A percentile compares a stretch with the other conserved stretches of the same genome.
phyloP scores from a whole-genome alignment of 768 basidiomycete species.

The Termitomyces sp. region DNA sequence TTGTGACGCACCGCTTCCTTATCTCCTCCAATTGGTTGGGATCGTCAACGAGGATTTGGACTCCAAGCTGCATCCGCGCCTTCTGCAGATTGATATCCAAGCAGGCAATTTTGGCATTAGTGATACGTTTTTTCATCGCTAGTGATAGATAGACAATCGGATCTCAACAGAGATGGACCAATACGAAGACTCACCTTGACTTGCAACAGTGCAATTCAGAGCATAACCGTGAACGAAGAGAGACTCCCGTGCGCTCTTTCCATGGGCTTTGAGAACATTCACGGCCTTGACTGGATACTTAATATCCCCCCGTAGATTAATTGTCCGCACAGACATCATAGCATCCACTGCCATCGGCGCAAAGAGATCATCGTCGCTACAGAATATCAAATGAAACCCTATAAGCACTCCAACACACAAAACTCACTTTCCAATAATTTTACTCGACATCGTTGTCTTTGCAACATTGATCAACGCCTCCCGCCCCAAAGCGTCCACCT shows the following conservation, averaged over 20 bases:
- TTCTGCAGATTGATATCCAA: slow-evolving; percentile 98
- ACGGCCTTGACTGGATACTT: slow-evolving; percentile 99
- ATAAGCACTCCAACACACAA: background rate
- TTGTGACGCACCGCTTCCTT: slow-evolving; percentile 65
- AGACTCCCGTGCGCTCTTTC: slow-evolving; percentile 92
- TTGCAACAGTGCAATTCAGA: slow-evolving; percentile 96
- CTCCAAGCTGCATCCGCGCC: slow-evolving; percentile 93
- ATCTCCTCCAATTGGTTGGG: slow-evolving; percentile 96
- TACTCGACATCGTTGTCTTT: slow-evolving; percentile 98
- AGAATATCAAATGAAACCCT: background rate
- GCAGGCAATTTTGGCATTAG: slow-evolving; percentile 95
- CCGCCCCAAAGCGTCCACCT: slow-evolving; percentile 86
- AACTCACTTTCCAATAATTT: slow-evolving; percentile 93
- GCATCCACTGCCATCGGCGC: slow-evolving; percentile 99
- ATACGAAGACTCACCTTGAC: slow-evolving; percentile 69
- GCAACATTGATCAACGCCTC: slow-evolving; percentile 94
- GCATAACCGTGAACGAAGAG: slow-evolving; percentile 95
- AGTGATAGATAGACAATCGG: background rate
- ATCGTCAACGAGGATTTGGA: slow-evolving; percentile 96
- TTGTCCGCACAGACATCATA: slow-evolving; percentile 94
- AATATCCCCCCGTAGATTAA: slow-evolving; percentile 90
- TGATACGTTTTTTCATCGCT: slow-evolving; percentile 98
- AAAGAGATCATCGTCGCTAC: slow-evolving; percentile 94
- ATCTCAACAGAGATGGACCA: background rate
- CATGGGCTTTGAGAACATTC: slow-evolving; percentile 97